A percentile compares a stretch with the other conserved stretches of the same genome.
These are phyloP conservation scores for Venturia carpophila DNA, from an alignment of 2,329 filamentous ascomycete species.

Conservation along the genomic window DNA sequence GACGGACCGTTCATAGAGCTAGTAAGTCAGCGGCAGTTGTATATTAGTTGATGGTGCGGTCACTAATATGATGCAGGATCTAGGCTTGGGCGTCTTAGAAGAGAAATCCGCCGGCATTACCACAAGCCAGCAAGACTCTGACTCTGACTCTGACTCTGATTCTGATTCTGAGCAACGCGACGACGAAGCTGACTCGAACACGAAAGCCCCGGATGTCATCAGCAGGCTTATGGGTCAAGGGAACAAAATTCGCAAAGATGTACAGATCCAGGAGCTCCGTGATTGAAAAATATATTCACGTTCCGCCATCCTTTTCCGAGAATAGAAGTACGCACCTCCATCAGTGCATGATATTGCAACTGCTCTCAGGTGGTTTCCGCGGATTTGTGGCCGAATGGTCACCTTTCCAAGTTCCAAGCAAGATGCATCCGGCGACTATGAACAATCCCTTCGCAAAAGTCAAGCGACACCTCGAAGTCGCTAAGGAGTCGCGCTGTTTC, in stretches of 20 bases:
- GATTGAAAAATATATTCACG: conserved; percentile 19
- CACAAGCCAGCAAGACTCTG: conserved; percentile 21
- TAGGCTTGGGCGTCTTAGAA: conserved; percentile 42
- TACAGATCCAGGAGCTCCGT: conserved; percentile 28
- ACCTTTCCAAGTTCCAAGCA: too few species aligned
- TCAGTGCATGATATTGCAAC: not conserved
- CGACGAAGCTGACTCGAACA: conserved; percentile 18
- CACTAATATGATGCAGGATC: conserved; percentile 26
- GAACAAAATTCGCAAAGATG: conserved; percentile 22
- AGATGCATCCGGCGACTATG: too few species aligned
- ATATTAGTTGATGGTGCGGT: conserved; percentile 21
- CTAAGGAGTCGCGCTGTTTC: too few species aligned
- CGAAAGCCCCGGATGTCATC: conserved; percentile 27
- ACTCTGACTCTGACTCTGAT: conserved; percentile 23
- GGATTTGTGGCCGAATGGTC: not conserved
- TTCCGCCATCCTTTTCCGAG: not conserved
- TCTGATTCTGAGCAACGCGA: conserved; percentile 24
- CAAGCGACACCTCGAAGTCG: too few species aligned
- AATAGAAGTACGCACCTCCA: not conserved
- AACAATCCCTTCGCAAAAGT: too few species aligned
- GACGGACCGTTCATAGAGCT: conserved; percentile 35
- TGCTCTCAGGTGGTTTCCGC: not conserved
- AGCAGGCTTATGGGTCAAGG: conserved; percentile 32
- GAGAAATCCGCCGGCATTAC: conserved; percentile 24
- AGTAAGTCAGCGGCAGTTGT: conserved; percentile 24